These are phyloP conservation scores for Rhodomyrtus tomentosa DNA, from an alignment of 345 rosid genomes.

Conservation along the genomic window DNA sequence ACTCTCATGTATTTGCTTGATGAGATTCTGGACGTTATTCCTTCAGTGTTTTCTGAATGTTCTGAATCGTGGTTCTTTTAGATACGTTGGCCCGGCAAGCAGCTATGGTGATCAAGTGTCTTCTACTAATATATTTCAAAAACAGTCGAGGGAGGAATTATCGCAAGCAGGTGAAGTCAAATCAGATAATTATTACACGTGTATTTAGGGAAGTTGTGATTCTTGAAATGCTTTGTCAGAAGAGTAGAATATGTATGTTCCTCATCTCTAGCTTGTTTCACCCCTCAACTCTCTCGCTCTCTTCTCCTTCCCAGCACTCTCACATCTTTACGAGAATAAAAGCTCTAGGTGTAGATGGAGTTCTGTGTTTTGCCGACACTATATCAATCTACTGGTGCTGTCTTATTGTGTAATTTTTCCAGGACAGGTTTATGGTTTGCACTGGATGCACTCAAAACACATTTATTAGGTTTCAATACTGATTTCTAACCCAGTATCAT, in stretches of 20 bases:
- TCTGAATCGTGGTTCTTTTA: neutral
- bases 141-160: slow-evolving; percentile 92
- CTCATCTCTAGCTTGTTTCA: neutral
- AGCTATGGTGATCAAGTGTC: slow-evolving; percentile 82
- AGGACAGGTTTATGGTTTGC: neutral
- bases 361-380: neutral
- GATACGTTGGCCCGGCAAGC: slow-evolving; percentile 92
- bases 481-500: neutral
- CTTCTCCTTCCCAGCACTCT: neutral
- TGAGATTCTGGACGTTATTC: neutral
- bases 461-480: neutral
- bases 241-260: neutral
- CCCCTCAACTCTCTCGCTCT: neutral
- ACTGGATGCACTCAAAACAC: neutral
- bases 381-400: neutral
- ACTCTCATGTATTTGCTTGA: neutral
- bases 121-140: slow-evolving; percentile 79
- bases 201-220: neutral
- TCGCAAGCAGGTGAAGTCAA: slow-evolving; percentile 72
- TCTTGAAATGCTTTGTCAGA: neutral
- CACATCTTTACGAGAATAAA: neutral
- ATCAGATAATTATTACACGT: neutral
- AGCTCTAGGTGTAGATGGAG: neutral
- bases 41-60: neutral
- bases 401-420: neutral